Percentiles rank a stretch among this genome's conserved stretches.
Conservation (phyloP, 257 asterid species). For the Ballota nigra region DNA sequence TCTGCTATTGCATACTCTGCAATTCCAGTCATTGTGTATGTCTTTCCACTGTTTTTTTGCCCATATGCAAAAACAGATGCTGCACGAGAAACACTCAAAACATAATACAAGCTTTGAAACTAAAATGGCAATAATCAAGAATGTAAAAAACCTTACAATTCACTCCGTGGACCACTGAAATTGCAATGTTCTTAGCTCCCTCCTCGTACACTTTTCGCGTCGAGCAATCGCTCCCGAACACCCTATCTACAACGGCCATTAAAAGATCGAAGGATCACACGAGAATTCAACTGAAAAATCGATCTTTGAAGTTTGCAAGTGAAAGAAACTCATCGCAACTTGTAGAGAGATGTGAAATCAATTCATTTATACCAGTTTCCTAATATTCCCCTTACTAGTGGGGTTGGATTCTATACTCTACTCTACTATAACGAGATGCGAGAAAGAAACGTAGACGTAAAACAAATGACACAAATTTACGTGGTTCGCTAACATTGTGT, state of each 20-base stretch:
- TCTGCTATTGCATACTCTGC: constrained; percentile 77
- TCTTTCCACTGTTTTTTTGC: constrained; percentile 91
- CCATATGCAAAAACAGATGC: constrained; percentile 91
- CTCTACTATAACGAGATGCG: no score
- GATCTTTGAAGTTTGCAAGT: no score
- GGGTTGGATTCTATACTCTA: no score
- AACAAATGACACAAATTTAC: no score
- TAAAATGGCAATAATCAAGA: background rate
- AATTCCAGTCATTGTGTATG: constrained; percentile 87
- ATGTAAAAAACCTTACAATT: constrained; percentile 50
- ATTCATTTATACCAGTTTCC: no score
- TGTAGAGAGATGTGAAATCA: no score
- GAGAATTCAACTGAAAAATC: background rate
- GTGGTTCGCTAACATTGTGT: no score
- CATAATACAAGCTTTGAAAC: background rate
- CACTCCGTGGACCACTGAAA: constrained; percentile 75
- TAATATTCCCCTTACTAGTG: no score
- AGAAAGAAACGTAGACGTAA: no score
- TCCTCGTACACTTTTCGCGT: constrained; percentile 81
- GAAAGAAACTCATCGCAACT: no score
- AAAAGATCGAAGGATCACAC: background rate
- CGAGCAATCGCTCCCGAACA: constrained; percentile 62
- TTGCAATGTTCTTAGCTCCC: constrained; percentile 77
- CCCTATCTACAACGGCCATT: constrained; percentile 52
- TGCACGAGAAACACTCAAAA: constrained; percentile 24